These are phyloP conservation scores for Gnomoniopsis sp. DNA, from an alignment of 2,329 filamentous ascomycete genomes.

Conservation along the genomic window DNA sequence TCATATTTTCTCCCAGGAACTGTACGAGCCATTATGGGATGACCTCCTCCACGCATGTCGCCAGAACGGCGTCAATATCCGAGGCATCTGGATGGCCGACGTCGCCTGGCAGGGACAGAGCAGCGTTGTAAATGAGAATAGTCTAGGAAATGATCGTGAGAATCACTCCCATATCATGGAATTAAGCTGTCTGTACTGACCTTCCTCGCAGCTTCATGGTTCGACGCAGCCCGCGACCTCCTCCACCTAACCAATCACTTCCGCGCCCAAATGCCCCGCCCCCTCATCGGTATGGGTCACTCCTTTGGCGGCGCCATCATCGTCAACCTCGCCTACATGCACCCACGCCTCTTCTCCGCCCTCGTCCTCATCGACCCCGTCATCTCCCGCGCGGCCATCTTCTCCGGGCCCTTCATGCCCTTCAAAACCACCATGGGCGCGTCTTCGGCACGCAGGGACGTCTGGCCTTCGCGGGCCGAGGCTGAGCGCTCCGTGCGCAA, in stretches of 20 bases:
- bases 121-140: constrained; percentile 70
- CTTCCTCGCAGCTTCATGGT: constrained; percentile 65
- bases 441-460: constrained; percentile 71
- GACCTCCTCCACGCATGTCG: constrained; percentile 64
- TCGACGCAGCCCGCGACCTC: constrained; percentile 80
- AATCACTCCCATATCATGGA: background rate
- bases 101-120: constrained; percentile 81
- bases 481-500: constrained; percentile 65
- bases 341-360: constrained; percentile 75
- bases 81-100: constrained; percentile 87
- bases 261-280: constrained; percentile 73
- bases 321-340: constrained; percentile 66
- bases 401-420: constrained; percentile 27
- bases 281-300: constrained; percentile 81
- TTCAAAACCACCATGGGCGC: constrained; percentile 45
- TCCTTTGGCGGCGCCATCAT: constrained; percentile 81
- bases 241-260: constrained; percentile 83
- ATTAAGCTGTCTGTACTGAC: background rate
- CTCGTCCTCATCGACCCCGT: constrained; percentile 84
- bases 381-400: constrained; percentile 50
- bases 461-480: constrained; percentile 73
- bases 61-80: constrained; percentile 63
- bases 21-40: constrained; percentile 91
- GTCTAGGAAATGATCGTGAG: constrained; percentile 81
- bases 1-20: constrained; percentile 53